phyloP scores from a whole-genome alignment of 768 basidiomycete genomes.

The Leccinum disarticulatum region DNA sequence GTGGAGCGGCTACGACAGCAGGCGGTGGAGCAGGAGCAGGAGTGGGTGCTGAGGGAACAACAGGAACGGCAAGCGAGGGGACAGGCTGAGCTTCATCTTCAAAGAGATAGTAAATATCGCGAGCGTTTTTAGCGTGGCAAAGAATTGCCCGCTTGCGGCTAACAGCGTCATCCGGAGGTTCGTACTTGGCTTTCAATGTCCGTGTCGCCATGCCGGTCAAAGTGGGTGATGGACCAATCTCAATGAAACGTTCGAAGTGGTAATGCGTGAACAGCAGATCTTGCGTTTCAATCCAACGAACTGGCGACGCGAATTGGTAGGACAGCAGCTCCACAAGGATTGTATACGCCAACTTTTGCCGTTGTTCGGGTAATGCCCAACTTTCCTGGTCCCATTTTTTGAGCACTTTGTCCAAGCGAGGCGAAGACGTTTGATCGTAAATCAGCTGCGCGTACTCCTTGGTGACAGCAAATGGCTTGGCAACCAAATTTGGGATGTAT shows the following conservation, averaged over 20 bases:
- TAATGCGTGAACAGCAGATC: slow-evolving; percentile 87
- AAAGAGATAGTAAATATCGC: slow-evolving; percentile 97
- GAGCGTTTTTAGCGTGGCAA: slow-evolving; percentile 92
- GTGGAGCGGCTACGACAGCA: slow-evolving; percentile 48
- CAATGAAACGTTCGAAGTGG: slow-evolving; percentile 90
- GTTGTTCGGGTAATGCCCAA: slow-evolving; percentile 80
- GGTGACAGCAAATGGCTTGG: slow-evolving; percentile 80
- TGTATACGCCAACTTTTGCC: slow-evolving; percentile 92
- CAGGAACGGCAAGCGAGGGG: slow-evolving; percentile 33
- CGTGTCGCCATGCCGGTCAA: slow-evolving; percentile 92
- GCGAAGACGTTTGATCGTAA: slow-evolving; percentile 95
- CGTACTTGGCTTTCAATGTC: slow-evolving; percentile 92
- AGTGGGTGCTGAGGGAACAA: slow-evolving; percentile 40
- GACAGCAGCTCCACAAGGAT: slow-evolving; percentile 96
- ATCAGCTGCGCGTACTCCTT: slow-evolving; percentile 91
- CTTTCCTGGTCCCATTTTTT: slow-evolving; percentile 89
- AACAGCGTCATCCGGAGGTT: slow-evolving; percentile 81
- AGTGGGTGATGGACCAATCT: slow-evolving; percentile 95
- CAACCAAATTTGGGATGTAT: slow-evolving; percentile 97
- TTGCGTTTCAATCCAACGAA: slow-evolving; percentile 99
- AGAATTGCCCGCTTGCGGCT: slow-evolving; percentile 77
- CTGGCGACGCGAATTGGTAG: slow-evolving; percentile 98
- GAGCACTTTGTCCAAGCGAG: slow-evolving; percentile 92
- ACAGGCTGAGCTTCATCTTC: slow-evolving; percentile 69
- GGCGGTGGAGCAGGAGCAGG: slow-evolving; percentile 43